Percentiles rank a stretch among this genome's conserved stretches.
phyloP scores from a whole-genome alignment of 495 filamentous ascomycete genomes.

The Tuber calosporum region DNA sequence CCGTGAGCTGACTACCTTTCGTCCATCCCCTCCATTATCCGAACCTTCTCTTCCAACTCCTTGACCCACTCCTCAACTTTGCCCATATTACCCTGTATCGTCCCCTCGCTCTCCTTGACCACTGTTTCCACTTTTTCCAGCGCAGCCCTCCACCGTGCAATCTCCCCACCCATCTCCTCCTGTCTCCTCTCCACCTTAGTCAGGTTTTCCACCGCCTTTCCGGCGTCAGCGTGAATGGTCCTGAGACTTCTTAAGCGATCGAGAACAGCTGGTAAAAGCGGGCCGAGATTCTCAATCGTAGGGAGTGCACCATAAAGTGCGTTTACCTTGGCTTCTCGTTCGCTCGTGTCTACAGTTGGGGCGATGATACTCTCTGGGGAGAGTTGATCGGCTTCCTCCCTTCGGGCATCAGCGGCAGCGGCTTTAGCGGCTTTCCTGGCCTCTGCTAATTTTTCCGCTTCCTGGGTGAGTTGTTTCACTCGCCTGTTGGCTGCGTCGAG shows the following conservation, averaged over 20 bases:
- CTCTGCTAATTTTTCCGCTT: constrained; percentile 70
- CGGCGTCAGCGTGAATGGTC: constrained; percentile 78
- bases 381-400: constrained; percentile 38
- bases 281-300: constrained; percentile 79
- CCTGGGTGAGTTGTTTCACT: constrained; percentile 65
- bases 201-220: constrained; percentile 71
- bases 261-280: constrained; percentile 75
- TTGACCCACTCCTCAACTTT: constrained; percentile 82
- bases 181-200: constrained; percentile 70
- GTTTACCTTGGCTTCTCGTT: constrained; percentile 78
- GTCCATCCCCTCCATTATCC: constrained; percentile 2
- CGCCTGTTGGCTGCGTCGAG: constrained; percentile 68
- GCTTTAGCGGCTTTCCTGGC: constrained; percentile 62
- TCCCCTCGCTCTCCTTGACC: constrained; percentile 59
- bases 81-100: constrained; percentile 69
- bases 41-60: constrained; percentile 70
- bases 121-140: constrained; percentile 69
- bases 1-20: not conserved
- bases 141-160: constrained; percentile 77
- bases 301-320: constrained; percentile 83
- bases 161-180: constrained; percentile 71
- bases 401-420: constrained; percentile 32
- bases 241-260: constrained; percentile 78
- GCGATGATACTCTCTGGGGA: not conserved
- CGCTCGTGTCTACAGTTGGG: constrained; percentile 46